Evolutionary conservation across 768 basidiomycete genomes (phyloP), one percentile per base, ranked within the genome.

Genomic region (Crucibulum laeve): DNA sequence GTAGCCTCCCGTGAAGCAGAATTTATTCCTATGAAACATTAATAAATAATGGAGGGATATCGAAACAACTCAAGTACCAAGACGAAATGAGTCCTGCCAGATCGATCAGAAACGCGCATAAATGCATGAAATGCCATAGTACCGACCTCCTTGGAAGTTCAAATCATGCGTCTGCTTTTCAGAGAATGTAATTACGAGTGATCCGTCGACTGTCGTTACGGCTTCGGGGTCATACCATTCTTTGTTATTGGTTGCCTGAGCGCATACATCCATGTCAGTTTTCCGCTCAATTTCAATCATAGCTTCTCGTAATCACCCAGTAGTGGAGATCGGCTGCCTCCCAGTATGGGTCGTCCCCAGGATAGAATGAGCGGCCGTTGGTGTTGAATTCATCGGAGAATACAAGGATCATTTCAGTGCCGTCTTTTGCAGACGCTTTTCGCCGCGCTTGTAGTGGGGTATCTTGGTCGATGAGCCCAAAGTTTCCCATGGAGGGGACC

Each of bases 221-320:
- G 82, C 81, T 23, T 68, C 78, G 0, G 91, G 91, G 51, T 87
- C 85, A 60, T 94, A 92, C 90, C 91, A 95, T 61, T 96, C 89
- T 55, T 87, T 47, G 53, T 88, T 82, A 47, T 79, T 78, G 3
- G 87, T 82, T 42, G 74, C 60, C 72, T 72, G 32, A 35, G 5
- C 13, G 39, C 17, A 26, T 6, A 14, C 14, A 15, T 25, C 10
- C 6, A 14, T 30, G 8, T 14, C 36, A 13, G n/a, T 5, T 28
- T n/a, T 13, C 5, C 18, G 32, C 22, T 35, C 28, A 15, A 5
- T 10, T 25, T 11, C 5, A 8, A 5, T 7, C 24, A 40, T 25
- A 38, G 17, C 17, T 15, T 26, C 13, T n/a, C n/a, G 13, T 25
- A 48, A 54, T 43, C 45, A 81, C 80, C 85, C 87, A 89, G 54